phyloP scores from a whole-genome alignment of 371 early-diverging fungal species.

The Chytridium lagenaria region DNA sequence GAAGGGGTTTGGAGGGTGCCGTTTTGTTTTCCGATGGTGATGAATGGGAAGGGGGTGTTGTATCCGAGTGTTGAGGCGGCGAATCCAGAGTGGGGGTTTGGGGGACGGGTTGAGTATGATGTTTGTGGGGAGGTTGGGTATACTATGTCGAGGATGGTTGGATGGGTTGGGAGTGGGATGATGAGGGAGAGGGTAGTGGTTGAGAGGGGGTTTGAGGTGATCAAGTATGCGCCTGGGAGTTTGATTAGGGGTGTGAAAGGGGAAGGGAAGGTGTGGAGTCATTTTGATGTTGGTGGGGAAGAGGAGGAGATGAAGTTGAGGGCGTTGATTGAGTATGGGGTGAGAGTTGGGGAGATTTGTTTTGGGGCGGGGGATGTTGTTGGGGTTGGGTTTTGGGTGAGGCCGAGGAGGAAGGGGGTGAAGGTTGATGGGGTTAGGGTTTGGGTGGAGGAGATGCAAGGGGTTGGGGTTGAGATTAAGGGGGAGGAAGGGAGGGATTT shows the following conservation, averaged over 20 bases:
- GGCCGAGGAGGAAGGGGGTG: conserved; percentile 12
- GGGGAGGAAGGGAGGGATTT: neutral
- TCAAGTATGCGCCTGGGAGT: conserved; percentile 17
- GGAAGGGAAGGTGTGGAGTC: conserved; percentile 14
- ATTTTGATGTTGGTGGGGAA: conserved; percentile 11
- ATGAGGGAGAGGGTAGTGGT: neutral
- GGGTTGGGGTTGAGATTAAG: conserved; percentile 29
- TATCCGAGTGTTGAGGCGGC: conserved; percentile 28
- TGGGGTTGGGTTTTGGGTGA: conserved; percentile 21
- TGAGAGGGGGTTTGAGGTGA: conserved; percentile 11
- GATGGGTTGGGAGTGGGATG: neutral
- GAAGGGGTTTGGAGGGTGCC: conserved; percentile 10
- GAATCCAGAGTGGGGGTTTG: conserved; percentile 41
- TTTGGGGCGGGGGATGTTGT: conserved; percentile 33
- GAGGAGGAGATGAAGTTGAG: neutral
- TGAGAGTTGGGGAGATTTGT: neutral
- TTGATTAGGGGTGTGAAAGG: conserved; percentile 14
- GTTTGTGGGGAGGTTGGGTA: conserved; percentile 17
- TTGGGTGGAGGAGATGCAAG: conserved; percentile 36
- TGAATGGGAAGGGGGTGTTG: conserved; percentile 5
- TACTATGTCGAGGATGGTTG: neutral
- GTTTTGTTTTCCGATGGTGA: conserved; percentile 23
- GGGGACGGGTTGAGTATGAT: conserved; percentile 30
- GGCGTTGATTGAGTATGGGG: neutral
- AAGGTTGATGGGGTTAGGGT: conserved; percentile 24